These are phyloP conservation scores for Parvularia atlantis DNA, from an alignment of 78 protist genomes.

Conservation along the genomic window DNA sequence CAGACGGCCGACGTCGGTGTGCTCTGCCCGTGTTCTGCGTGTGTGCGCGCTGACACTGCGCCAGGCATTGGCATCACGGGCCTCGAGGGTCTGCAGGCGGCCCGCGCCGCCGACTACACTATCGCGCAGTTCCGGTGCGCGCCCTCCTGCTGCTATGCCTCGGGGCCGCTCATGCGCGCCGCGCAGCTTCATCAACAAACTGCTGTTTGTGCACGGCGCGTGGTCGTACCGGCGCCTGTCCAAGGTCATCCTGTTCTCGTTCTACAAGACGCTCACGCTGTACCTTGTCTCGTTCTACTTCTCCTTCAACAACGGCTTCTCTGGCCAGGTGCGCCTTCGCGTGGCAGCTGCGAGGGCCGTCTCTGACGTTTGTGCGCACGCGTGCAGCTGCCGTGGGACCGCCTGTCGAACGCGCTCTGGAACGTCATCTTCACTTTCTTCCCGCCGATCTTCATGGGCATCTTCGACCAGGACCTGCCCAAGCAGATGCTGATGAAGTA, in stretches of 20 bases:
- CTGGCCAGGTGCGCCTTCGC: background rate
- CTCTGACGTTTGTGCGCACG: slow-evolving; percentile 1
- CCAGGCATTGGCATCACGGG: slow-evolving; percentile 12
- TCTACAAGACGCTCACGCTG: slow-evolving; percentile 75
- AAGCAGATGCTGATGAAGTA: background rate
- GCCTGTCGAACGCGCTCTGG: slow-evolving; percentile 12
- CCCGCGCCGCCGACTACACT: slow-evolving; percentile 57
- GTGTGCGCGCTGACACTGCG: background rate
- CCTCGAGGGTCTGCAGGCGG: slow-evolving; percentile 49
- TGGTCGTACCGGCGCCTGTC: slow-evolving; percentile 78
- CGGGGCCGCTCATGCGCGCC: no score
- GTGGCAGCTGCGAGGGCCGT: background rate
- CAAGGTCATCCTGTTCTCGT: slow-evolving; percentile 57
- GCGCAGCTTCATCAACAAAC: background rate
- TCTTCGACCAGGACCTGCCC: slow-evolving; percentile 46
- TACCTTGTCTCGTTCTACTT: slow-evolving; percentile 26
- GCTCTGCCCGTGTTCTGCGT: slow-evolving; percentile 3
- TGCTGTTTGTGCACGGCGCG: slow-evolving; percentile 72
- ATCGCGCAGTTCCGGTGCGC: slow-evolving; percentile 26
- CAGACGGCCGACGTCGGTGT: slow-evolving; percentile 57
- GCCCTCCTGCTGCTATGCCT: background rate
- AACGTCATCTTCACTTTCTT: slow-evolving; percentile 45
- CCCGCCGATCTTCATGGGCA: slow-evolving; percentile 54
- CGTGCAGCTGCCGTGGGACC: slow-evolving; percentile 4
- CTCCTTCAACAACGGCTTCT: slow-evolving; percentile 22